Percentiles rank a stretch among this genome's conserved stretches.
Conservation (phyloP, 441 rosid genomes). For the Erodium chrysanthum region DNA sequence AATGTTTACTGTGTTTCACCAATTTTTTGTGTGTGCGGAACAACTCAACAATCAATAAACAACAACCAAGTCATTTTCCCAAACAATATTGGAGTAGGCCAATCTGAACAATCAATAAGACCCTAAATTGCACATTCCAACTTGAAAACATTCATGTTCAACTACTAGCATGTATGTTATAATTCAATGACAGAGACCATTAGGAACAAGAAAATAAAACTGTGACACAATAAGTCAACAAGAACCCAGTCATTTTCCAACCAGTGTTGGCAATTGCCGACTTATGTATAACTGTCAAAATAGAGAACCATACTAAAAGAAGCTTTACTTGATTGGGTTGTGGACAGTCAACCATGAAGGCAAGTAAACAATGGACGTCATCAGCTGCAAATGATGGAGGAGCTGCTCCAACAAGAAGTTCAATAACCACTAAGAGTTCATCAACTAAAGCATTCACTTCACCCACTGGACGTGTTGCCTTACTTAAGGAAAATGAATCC, state of each 20-base stretch:
- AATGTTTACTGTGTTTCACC: neutral
- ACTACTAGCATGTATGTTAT: neutral
- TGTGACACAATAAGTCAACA: neutral
- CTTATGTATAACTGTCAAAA: neutral
- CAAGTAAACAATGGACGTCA: slow-evolving; percentile 78
- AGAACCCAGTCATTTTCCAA: neutral
- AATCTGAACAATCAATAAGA: neutral
- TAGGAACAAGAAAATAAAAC: neutral
- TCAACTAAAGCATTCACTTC: slow-evolving; percentile 97
- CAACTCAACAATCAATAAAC: neutral
- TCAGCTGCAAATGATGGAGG: slow-evolving; percentile 63
- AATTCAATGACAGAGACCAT: neutral
- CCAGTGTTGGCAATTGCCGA: neutral
- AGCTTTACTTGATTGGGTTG: slow-evolving; percentile 83
- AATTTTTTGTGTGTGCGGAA: neutral
- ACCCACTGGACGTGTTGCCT: slow-evolving; percentile 67
- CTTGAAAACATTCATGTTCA: neutral
- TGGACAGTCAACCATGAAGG: slow-evolving; percentile 93
- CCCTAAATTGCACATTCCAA: neutral
- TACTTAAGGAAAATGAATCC: slow-evolving; percentile 48
- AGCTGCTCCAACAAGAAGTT: slow-evolving; percentile 89
- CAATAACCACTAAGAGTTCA: slow-evolving; percentile 94
- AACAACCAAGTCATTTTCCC: neutral
- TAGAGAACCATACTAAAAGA: neutral
- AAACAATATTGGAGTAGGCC: neutral